phyloP scores from a whole-genome alignment of 2,329 filamentous ascomycete species.

The Cordyceps pruinosa region DNA sequence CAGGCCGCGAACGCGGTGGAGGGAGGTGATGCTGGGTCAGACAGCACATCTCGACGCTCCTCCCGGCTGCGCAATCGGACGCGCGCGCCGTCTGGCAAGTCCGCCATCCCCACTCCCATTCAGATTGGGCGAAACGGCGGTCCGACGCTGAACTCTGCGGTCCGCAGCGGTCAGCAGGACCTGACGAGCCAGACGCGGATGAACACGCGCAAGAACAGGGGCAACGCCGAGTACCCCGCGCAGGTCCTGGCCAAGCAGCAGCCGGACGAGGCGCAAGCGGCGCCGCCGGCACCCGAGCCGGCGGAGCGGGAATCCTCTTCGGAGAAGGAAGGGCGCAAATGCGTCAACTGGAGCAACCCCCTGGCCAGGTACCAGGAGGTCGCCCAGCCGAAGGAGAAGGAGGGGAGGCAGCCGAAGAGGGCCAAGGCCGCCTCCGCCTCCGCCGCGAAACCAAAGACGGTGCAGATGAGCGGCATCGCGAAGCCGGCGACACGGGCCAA shows the following conservation, averaged over 20 bases:
- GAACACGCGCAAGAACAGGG: conserved; percentile 31
- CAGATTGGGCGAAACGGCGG: conserved; percentile 23
- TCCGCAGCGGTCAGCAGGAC: conserved; percentile 27
- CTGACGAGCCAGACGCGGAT: conserved; percentile 23
- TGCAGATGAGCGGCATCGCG: conserved; percentile 21
- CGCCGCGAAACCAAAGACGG: conserved; percentile 8
- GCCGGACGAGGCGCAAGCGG: conserved; percentile 17
- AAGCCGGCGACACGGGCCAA: conserved; percentile 20
- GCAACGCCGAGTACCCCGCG: conserved; percentile 28
- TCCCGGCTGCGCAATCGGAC: conserved; percentile 24
- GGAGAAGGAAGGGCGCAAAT: conserved; percentile 21
- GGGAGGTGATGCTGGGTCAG: conserved; percentile 16
- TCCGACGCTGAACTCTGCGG: conserved; percentile 18
- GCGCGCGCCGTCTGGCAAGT: conserved; percentile 19
- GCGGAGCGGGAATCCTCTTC: conserved; percentile 11
- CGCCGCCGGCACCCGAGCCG: conserved; percentile 17
- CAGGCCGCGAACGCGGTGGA: background rate
- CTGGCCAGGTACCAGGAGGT: conserved; percentile 23
- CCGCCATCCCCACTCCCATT: conserved; percentile 29
- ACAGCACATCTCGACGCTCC: conserved; percentile 24
- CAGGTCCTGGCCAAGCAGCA: conserved; percentile 27
- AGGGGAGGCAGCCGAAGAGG: conserved; percentile 14
- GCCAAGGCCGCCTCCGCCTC: too few species aligned
- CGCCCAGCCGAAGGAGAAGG: conserved; percentile 17
- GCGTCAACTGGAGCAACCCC: conserved; percentile 29